Base-by-base conservation (phyloP, 1,284 basidiomycete species). In the Neotropicomus parvogracilis region DNA sequence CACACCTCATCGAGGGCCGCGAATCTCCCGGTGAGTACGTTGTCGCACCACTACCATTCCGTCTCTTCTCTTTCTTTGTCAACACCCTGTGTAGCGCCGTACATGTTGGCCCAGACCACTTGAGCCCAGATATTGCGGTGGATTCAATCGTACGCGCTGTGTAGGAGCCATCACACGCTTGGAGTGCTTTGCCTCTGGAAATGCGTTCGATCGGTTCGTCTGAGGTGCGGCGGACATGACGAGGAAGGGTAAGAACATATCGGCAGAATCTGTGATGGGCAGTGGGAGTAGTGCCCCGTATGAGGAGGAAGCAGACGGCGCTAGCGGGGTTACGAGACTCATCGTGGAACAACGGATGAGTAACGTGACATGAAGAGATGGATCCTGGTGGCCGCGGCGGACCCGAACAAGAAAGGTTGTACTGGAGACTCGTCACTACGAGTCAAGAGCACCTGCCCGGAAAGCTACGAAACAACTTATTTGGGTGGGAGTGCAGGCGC, bases 211-310 rank as follows among this genome's bases (percentile, higher is more conserved):
- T 34, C 19, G 27, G 24, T 34, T 40, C 19, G 14, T 40, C 20
- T 37, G 48, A 36, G 12, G 48, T 35, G 8, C 44, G 14, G 52
- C 11, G 19, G 58, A 36, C 7, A 17, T 44, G 20, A 40, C n/a
- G 6, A 58, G 40, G 46, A 65, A 63, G 14, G 64, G 64, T 2
- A 52, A n/a, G 19, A 64, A 55, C 32, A 62, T 46, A 29, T 62
- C 54, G 7, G 53, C 50, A 13, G 44, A 41, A 37, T 65, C 62
- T 4, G 47, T 13, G 40, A 57, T 29, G 10, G 37, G 38, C 2
- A 12, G n/a, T 17, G 28, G 27, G 14, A n/a, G n/a, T n/a, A n/a
- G 28, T 14, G 12, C 3, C n/a, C 3, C 24, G 34, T 8, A 51
- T 27, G 1, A 45, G 16, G 41, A 1, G 1, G 51, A 49, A 24